A percentile compares a stretch with the other conserved stretches of the same genome.
Conservation (phyloP, 306 rosid genomes). For the Prunus mira region DNA sequence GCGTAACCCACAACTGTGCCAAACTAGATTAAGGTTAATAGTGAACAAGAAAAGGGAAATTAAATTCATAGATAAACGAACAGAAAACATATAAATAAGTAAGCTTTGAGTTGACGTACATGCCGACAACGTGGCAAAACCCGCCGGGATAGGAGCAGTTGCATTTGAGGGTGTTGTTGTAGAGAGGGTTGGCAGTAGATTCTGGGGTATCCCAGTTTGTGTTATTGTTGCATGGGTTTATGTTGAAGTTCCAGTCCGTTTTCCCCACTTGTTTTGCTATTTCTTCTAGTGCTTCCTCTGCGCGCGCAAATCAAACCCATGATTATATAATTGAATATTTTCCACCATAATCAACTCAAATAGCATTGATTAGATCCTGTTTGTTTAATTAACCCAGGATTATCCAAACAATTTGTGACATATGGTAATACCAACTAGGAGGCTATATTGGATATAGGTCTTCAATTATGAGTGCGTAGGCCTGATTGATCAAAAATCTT, state of each 20-base stretch:
- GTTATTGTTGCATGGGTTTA: constrained; percentile 14
- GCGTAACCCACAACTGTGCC: no score
- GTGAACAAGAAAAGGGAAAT: not conserved
- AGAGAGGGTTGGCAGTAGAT: not conserved
- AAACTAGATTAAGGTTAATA: no score
- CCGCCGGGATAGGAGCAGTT: not conserved
- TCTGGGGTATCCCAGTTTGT: constrained; percentile 11
- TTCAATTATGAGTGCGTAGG: no score
- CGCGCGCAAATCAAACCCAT: not conserved
- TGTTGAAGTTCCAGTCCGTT: constrained; percentile 18
- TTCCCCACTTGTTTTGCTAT: constrained; percentile 6
- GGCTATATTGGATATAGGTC: no score
- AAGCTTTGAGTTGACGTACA: not conserved
- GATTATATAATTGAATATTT: not conserved
- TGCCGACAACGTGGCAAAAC: constrained; percentile 13
- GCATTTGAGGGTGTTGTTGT: constrained; percentile 23
- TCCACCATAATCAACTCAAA: no score
- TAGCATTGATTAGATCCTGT: no score
- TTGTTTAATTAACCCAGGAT: no score
- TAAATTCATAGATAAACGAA: not conserved
- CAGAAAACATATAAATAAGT: not conserved
- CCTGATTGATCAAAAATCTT: no score
- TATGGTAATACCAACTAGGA: no score
- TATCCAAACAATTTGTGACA: no score
- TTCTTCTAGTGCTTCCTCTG: constrained; percentile 18